phyloP scores from a whole-genome alignment of 108 stramenopile genomes.

The Cyclotella cryptica region DNA sequence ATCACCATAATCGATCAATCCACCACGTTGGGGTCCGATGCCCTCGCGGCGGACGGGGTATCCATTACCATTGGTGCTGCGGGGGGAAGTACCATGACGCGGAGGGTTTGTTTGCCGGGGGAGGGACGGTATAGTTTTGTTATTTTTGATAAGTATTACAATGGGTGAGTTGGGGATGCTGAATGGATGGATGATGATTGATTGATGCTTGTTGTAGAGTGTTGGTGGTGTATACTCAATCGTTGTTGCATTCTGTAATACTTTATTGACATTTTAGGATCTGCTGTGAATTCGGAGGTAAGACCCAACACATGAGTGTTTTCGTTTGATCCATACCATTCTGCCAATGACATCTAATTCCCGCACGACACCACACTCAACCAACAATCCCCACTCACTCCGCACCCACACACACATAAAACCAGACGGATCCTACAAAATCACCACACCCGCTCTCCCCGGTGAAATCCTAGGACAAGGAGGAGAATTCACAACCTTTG shows the following conservation, averaged over 20 bases:
- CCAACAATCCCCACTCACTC: no score
- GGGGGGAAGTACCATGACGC: not conserved
- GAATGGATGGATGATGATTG: no score
- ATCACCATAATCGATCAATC: constrained; percentile 6
- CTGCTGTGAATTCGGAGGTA: constrained; percentile 28
- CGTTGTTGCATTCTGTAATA: no score
- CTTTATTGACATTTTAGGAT: no score
- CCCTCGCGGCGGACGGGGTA: not conserved
- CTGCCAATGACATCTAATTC: no score
- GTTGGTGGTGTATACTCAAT: no score
- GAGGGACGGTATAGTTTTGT: constrained; percentile 26
- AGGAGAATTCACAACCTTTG: constrained; percentile 18
- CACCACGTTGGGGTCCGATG: not conserved
- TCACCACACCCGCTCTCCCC: constrained; percentile 10
- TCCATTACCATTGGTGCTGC: not conserved
- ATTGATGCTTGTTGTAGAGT: no score
- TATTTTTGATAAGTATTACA: constrained; percentile 17
- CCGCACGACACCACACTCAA: no score
- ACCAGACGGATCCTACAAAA: constrained; percentile 14
- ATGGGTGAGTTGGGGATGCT: constrained; percentile 12
- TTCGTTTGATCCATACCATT: not conserved
- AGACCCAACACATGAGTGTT: not conserved
- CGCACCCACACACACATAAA: no score
- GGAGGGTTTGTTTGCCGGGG: constrained; percentile 8
- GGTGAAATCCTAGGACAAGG: constrained; percentile 21